Conservation (phyloP, 176 grass and related monocot genomes). For the Pontederia paniculata region DNA sequence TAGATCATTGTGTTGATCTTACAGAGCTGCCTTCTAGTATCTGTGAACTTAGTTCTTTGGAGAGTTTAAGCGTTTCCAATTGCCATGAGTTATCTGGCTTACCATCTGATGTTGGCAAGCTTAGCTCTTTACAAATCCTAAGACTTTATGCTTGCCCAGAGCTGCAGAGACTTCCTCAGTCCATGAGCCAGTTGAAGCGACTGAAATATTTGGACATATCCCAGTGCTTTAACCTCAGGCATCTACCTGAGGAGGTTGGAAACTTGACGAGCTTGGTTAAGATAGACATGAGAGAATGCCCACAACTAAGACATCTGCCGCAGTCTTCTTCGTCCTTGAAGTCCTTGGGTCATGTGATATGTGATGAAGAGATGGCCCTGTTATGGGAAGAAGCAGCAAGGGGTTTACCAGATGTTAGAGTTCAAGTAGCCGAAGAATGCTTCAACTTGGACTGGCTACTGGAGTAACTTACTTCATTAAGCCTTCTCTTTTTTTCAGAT, state of each 20-base stretch:
- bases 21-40: constrained; percentile 69
- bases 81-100: constrained; percentile 84
- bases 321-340: constrained; percentile 64
- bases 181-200: constrained; percentile 58
- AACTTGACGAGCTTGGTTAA: constrained; percentile 75
- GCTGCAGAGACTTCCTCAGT: constrained; percentile 46
- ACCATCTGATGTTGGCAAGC: constrained; percentile 60
- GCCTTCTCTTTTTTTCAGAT: no score
- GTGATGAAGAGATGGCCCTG: constrained; percentile 70
- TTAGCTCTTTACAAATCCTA: constrained; percentile 61
- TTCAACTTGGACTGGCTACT: constrained; percentile 84
- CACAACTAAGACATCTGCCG: constrained; percentile 54
- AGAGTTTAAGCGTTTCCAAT: constrained; percentile 66
- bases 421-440: constrained; percentile 73
- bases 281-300: constrained; percentile 90
- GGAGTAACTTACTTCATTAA: constrained; percentile 24
- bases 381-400: constrained; percentile 69
- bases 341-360: constrained; percentile 76
- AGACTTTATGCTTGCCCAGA: constrained; percentile 68
- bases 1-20: constrained; percentile 84
- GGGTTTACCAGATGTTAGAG: constrained; percentile 69
- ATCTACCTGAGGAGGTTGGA: constrained; percentile 82
- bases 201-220: constrained; percentile 93
- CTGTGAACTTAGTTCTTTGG: constrained; percentile 56
- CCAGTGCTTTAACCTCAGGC: constrained; percentile 60